Base-by-base conservation (phyloP, 306 rosid genomes). In the Lathyrus tuberosus region DNA sequence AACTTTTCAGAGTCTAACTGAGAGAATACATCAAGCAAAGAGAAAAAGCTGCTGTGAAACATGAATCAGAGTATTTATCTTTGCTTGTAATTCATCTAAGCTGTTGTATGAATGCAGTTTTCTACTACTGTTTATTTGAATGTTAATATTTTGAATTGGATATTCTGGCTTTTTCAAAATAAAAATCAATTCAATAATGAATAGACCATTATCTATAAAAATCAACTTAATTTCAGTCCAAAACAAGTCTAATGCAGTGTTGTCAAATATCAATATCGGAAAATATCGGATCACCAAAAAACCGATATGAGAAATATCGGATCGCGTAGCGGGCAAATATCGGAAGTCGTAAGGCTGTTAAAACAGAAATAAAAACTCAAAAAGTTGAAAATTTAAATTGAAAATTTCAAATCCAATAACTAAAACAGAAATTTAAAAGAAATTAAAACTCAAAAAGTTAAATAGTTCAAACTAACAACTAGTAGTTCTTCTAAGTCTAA, bases 21-120 rank as follows among this genome's bases (percentile, higher is more conserved):
- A 65, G 62, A 52, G 62, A 47, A 56, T 58, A 15, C 38, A 59
- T 72, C 7, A 42, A 59, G 26, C 64, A 59, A 17, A 35, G 75
- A 53, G 74, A 59, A 69, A 57, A 41, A 20, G 18, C 40, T 47
- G 58, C 6, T 49, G 58, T 58, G 59, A 65, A 40, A 54, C 52
- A 46, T 46, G 16, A 51, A 43, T 46, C 60, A 71, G 63, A 80
- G 31, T 70, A 16, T 24, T 24, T 1, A 35, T 65, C 67, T 59
- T 20, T 78, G 20, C 42, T 65, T 47, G 54, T 38, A 14, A 71
- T 64, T 71, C 46, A 52, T 30, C 42, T 47, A 43, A 69, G n/a
- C 54, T 64, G 26, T 70, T 42, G 51, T 61, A 28, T 16, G 49
- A 14, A 56, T 18, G 12, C 48, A 3, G 26, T 35, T 53, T 33